A percentile compares a stretch with the other conserved stretches of the same genome.
These are phyloP conservation scores for Colletotrichum sp. DNA, from an alignment of 2,329 filamentous ascomycete genomes.

Conservation along the genomic window DNA sequence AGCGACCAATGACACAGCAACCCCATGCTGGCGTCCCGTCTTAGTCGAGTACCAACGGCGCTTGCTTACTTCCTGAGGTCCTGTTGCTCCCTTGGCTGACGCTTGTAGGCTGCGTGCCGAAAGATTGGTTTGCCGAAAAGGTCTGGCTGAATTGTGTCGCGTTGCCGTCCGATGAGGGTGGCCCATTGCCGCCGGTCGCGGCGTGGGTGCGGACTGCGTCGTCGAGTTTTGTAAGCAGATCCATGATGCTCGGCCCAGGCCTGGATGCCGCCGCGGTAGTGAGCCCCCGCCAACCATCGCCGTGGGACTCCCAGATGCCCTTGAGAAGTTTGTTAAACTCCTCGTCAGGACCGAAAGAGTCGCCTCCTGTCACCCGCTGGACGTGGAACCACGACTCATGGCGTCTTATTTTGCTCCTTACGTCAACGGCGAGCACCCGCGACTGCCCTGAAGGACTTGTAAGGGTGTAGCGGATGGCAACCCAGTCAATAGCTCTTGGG, in stretches of 20 bases:
- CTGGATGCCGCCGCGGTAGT: slow-evolving; percentile 49
- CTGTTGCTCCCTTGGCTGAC: slow-evolving; percentile 12
- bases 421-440: slow-evolving; percentile 51
- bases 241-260: slow-evolving; percentile 43
- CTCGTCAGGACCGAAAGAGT: slow-evolving; percentile 28
- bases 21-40: neutral
- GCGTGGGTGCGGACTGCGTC: slow-evolving; percentile 44
- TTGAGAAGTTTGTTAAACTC: slow-evolving; percentile 44
- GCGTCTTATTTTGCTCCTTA: slow-evolving; percentile 53
- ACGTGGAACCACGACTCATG: slow-evolving; percentile 58
- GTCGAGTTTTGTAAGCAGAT: slow-evolving; percentile 53
- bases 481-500: slow-evolving; percentile 60
- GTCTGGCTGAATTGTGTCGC: slow-evolving; percentile 19
- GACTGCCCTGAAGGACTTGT: slow-evolving; percentile 27
- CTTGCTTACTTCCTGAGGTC: slow-evolving; percentile 12
- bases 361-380: slow-evolving; percentile 33
- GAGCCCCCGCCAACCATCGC: slow-evolving; percentile 53
- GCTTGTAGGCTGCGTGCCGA: slow-evolving; percentile 16
- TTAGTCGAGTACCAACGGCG: slow-evolving; percentile 19
- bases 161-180: neutral
- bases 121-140: slow-evolving; percentile 16
- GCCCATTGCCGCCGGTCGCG: slow-evolving; percentile 23
- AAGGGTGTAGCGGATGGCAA: slow-evolving; percentile 58
- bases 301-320: slow-evolving; percentile 48
- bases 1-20: neutral